Conservation (phyloP, 2,329 filamentous ascomycete species). For the Fusarium sp. region DNA sequence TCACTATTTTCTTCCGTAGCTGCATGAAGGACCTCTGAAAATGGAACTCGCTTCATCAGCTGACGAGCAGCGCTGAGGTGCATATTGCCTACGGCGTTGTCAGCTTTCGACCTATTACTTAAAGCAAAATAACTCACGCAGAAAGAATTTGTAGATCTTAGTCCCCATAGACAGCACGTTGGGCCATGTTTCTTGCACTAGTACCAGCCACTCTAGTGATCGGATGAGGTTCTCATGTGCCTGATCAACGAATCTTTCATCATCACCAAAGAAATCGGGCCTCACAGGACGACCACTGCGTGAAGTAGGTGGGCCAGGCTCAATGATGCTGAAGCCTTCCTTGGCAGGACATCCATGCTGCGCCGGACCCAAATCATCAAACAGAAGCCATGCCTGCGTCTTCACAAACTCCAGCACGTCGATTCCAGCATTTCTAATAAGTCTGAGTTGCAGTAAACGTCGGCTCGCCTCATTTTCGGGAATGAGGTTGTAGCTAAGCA, state of each 20-base stretch:
- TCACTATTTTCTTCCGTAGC: slow-evolving; percentile 51
- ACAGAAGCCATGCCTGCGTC: slow-evolving; percentile 67
- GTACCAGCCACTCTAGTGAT: slow-evolving; percentile 84
- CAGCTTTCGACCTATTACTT: neutral
- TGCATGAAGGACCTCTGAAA: slow-evolving; percentile 57
- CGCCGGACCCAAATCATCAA: slow-evolving; percentile 55
- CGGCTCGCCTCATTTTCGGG: slow-evolving; percentile 73
- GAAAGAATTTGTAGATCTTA: slow-evolving; percentile 82
- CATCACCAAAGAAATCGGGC: slow-evolving; percentile 74
- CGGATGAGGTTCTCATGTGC: slow-evolving; percentile 78
- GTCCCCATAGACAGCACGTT: slow-evolving; percentile 75
- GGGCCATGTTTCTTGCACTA: slow-evolving; percentile 76
- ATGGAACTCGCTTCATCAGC: slow-evolving; percentile 61
- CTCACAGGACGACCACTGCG: slow-evolving; percentile 70
- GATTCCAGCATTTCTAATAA: slow-evolving; percentile 80
- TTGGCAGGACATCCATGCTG: slow-evolving; percentile 50
- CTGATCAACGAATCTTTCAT: slow-evolving; percentile 61
- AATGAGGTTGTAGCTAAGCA: slow-evolving; percentile 80
- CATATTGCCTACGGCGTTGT: slow-evolving; percentile 53
- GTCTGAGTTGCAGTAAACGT: slow-evolving; percentile 73
- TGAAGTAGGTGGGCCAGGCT: slow-evolving; percentile 46
- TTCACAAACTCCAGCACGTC: slow-evolving; percentile 78
- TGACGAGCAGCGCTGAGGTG: slow-evolving; percentile 64
- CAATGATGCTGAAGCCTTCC: slow-evolving; percentile 61
- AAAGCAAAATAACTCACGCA: slow-evolving; percentile 69